phyloP scores from a whole-genome alignment of 2,329 filamentous ascomycete genomes.

The Ophiognomonia clavigignenti-juglandacearum region DNA sequence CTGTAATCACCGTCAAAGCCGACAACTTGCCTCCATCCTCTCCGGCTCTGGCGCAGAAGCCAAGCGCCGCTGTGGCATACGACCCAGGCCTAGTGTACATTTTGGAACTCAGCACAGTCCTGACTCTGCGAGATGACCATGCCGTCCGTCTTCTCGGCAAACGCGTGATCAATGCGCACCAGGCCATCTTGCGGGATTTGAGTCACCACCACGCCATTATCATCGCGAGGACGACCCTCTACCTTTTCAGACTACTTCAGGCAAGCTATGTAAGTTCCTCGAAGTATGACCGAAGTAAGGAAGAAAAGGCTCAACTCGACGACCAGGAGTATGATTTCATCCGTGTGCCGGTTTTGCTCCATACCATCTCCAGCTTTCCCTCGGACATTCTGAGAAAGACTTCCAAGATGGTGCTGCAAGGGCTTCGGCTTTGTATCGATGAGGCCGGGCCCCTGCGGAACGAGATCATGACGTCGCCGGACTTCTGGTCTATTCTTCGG shows the following conservation, averaged over 20 bases:
- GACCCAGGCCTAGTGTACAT: constrained; percentile 85
- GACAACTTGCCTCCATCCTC: constrained; percentile 61
- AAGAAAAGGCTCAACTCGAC: constrained; percentile 14
- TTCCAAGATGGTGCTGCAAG: constrained; percentile 70
- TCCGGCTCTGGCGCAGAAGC: constrained; percentile 56
- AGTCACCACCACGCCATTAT: constrained; percentile 76
- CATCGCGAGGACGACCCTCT: constrained; percentile 79
- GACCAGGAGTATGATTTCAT: constrained; percentile 80
- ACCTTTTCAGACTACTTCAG: constrained; percentile 75
- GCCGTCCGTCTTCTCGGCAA: constrained; percentile 72
- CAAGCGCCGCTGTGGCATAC: constrained; percentile 59
- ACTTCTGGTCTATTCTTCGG: constrained; percentile 92
- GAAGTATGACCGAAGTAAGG: constrained; percentile 19
- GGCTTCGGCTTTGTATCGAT: constrained; percentile 74
- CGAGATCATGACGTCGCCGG: constrained; percentile 92
- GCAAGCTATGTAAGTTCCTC: constrained; percentile 69
- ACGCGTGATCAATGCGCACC: constrained; percentile 72
- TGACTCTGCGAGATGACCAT: constrained; percentile 70
- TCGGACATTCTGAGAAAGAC: constrained; percentile 72
- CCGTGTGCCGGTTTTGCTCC: constrained; percentile 84
- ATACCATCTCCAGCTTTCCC: constrained; percentile 84
- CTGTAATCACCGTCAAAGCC: constrained; percentile 86
- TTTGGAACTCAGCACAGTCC: constrained; percentile 81
- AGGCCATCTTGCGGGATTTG: constrained; percentile 75
- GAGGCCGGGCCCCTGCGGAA: constrained; percentile 74